Evolutionary conservation across 108 stramenopile species (phyloP).

Genomic region (Pseudonitzschia pungens): DNA sequence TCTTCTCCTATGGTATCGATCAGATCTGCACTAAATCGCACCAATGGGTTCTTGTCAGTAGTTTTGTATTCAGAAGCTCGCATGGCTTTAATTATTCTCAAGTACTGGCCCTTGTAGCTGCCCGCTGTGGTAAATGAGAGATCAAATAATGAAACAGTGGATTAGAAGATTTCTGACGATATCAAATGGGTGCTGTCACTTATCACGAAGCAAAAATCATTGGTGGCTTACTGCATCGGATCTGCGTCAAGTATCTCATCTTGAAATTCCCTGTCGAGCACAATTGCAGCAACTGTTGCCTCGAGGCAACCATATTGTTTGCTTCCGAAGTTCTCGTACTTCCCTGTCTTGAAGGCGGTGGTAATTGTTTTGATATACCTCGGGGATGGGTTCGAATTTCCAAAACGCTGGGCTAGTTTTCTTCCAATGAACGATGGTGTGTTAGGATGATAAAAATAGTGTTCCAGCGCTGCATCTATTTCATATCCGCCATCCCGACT

Average conservation of each 20-base stretch:
- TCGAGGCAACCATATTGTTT: slow-evolving; percentile 57
- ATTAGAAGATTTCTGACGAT: too few relatives aligned
- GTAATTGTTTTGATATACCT: slow-evolving; percentile 54
- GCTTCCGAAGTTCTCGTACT: slow-evolving; percentile 43
- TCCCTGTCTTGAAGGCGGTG: slow-evolving; percentile 47
- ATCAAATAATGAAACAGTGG: too few relatives aligned
- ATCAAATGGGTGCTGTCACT: too few relatives aligned
- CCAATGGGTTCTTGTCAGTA: not conserved
- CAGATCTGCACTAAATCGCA: too few relatives aligned
- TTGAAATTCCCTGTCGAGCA: slow-evolving; percentile 58
- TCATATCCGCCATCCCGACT: slow-evolving; percentile 62
- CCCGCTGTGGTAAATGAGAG: slow-evolving; percentile 29
- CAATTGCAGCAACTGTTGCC: slow-evolving; percentile 52
- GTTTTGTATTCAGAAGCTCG: not conserved
- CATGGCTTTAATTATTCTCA: slow-evolving; percentile 21
- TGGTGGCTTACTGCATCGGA: slow-evolving; percentile 31
- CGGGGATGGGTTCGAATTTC: slow-evolving; percentile 65
- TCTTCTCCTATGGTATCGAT: slow-evolving; percentile 52
- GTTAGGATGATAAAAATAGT: slow-evolving; percentile 45
- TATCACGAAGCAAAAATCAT: too few relatives aligned
- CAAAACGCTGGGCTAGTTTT: slow-evolving; percentile 45
- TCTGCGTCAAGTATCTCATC: slow-evolving; percentile 46
- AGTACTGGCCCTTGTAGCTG: slow-evolving; percentile 31
- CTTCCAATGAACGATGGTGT: slow-evolving; percentile 55
- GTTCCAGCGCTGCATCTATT: slow-evolving; percentile 71